These are phyloP conservation scores for Viola odorata DNA, from an alignment of 345 rosid genomes.

Conservation along the genomic window DNA sequence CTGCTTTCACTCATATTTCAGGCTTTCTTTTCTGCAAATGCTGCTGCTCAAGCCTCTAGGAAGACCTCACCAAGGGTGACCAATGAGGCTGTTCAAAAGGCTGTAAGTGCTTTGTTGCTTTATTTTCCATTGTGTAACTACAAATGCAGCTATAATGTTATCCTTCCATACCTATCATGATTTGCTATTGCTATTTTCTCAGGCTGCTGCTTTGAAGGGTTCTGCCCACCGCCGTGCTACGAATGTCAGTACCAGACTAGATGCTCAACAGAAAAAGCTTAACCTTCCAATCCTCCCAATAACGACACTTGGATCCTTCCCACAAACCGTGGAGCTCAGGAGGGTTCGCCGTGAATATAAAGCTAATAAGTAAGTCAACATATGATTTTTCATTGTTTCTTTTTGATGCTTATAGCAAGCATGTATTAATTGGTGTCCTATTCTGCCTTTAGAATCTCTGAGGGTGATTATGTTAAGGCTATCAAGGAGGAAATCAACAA, in stretches of 20 bases:
- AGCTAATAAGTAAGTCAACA: slow-evolving; percentile 74
- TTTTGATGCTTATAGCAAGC: not conserved
- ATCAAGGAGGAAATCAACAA: slow-evolving; percentile 90
- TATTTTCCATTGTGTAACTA: slow-evolving; percentile 1
- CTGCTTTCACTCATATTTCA: slow-evolving; percentile 12
- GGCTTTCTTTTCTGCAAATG: slow-evolving; percentile 74
- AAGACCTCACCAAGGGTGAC: slow-evolving; percentile 87
- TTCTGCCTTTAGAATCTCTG: slow-evolving; percentile 57
- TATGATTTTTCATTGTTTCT: not conserved
- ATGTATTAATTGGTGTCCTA: not conserved
- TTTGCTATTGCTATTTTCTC: slow-evolving; percentile 11
- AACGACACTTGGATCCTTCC: slow-evolving; percentile 94
- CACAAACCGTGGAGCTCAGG: slow-evolving; percentile 86
- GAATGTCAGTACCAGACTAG: slow-evolving; percentile 75
- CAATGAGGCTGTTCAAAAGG: slow-evolving; percentile 87
- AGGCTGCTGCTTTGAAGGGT: slow-evolving; percentile 94
- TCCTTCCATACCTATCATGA: not conserved
- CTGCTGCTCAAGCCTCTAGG: slow-evolving; percentile 80
- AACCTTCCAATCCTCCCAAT: slow-evolving; percentile 96
- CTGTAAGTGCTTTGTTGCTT: slow-evolving; percentile 48
- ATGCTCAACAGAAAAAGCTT: slow-evolving; percentile 92
- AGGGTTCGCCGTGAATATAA: slow-evolving; percentile 98
- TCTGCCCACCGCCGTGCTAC: slow-evolving; percentile 88
- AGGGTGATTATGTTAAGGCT: slow-evolving; percentile 77
- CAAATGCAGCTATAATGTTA: not conserved